phyloP scores from a whole-genome alignment of 2,329 filamentous ascomycete genomes.

The Didymella arachidicola region DNA sequence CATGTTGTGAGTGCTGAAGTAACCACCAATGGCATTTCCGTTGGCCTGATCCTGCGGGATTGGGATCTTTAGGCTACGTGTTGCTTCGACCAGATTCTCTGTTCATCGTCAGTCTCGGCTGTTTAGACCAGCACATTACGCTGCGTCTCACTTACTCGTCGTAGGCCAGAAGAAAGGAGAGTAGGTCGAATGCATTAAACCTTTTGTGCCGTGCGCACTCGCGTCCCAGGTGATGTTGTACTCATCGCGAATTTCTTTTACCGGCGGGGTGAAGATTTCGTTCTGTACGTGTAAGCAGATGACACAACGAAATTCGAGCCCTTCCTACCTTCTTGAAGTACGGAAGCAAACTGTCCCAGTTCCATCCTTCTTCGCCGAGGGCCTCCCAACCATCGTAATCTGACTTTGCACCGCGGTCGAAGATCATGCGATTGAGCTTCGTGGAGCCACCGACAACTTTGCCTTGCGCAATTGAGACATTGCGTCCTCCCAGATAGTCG shows the following conservation, averaged over 20 bases:
- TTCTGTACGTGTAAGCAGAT: conserved; percentile 24
- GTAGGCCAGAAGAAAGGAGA: conserved; percentile 34
- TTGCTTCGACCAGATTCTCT: conserved; percentile 33
- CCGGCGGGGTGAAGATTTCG: conserved; percentile 32
- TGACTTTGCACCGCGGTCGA: conserved; percentile 37
- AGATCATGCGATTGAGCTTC: conserved; percentile 52
- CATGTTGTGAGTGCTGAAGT: conserved; percentile 31
- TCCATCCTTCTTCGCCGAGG: conserved; percentile 38
- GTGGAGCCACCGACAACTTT: conserved; percentile 37
- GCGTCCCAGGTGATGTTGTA: conserved; percentile 31
- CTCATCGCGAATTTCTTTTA: conserved; percentile 27
- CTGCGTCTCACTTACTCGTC: conserved; percentile 24
- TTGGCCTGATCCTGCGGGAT: conserved; percentile 30
- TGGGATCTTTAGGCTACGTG: conserved; percentile 26
- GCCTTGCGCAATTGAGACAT: conserved; percentile 26
- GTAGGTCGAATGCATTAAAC: conserved; percentile 31
- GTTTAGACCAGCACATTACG: not conserved
- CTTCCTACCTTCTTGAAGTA: conserved; percentile 36
- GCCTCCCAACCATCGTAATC: conserved; percentile 45
- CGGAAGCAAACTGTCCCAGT: conserved; percentile 37
- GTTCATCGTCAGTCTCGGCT: not conserved
- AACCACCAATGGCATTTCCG: conserved; percentile 33
- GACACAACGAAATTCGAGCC: not conserved
- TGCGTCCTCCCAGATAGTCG: conserved; percentile 24
- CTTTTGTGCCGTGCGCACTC: conserved; percentile 25